Evolutionary conservation across 116 monocot species (phyloP), one percentile per base, ranked within the genome.

Genomic region (Papilionanthe hybrid): DNA sequence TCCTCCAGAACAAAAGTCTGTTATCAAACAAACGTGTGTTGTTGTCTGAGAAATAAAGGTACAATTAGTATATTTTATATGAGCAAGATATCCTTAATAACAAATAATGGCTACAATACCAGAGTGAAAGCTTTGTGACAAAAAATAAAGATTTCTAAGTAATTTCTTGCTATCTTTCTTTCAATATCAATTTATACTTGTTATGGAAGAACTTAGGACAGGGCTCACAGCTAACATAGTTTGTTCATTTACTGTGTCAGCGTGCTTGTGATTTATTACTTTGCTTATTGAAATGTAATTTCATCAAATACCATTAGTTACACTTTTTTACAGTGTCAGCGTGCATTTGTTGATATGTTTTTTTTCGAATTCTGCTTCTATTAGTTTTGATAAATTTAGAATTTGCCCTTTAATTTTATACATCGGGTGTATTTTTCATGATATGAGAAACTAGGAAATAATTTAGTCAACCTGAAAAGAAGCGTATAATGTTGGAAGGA

Each of bases 1-100:
- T 71, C 96, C 96, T 42, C 96, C 96, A 76, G 89, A 73, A 75
- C 86, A 96, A 79, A 96, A 96, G 84, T 96, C 96, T 86, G 94
- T 96, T 82, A 96, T 93, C 72, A 96, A 90, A 85, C 96, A 96
- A 82, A 96, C 85, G 69, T 96, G 96, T 81, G 91, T 90, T 72
- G 86, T 37, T 5, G 94, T 96, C 96, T 96, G 88, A 72, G 71
- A 45, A 84, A 81, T 28, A 56, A 72, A 82, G 68, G 71, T 75
- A 49, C 29, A 81, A 78, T 85, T 56, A 90, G 78, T 77, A 72
- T 73, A 57, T 28, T 55, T 43, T 73, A 28, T 47, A 45, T 37
- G 37, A 69, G 37, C 12, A 28, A 25, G 12, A 37, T 15, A 37
- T 27, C 69, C 37, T 37, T 69, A 69, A 17, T 28, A 5, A 17